Conservation (phyloP, 345 rosid genomes). For the Aegle marmelos region DNA sequence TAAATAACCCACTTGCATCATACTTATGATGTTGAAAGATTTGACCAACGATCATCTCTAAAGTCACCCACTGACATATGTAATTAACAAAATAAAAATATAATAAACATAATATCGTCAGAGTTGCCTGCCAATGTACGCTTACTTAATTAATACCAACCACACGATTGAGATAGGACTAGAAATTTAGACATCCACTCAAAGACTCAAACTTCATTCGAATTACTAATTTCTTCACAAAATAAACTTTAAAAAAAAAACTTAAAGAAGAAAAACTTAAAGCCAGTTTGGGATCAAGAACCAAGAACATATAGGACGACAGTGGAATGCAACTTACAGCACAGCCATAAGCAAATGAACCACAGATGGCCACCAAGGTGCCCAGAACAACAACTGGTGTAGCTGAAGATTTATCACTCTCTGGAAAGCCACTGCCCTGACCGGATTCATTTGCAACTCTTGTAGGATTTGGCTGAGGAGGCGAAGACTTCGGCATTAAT, state of each 20-base stretch:
- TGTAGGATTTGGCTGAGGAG: neutral
- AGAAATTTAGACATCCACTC: neutral
- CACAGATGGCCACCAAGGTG: slow-evolving; percentile 43
- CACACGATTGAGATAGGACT: neutral
- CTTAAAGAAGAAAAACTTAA: neutral
- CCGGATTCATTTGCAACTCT: neutral
- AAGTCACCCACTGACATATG: no score
- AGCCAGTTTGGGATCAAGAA: neutral
- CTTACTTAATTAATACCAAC: neutral
- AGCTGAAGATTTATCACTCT: slow-evolving; percentile 4
- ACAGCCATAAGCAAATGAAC: slow-evolving; percentile 40
- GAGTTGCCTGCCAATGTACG: neutral
- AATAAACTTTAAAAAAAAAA: neutral
- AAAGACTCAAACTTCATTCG: no score
- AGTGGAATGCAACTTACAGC: slow-evolving; percentile 29
- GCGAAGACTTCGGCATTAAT: slow-evolving; percentile 11
- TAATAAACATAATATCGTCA: no score
- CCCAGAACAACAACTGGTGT: slow-evolving; percentile 28
- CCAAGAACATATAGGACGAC: no score
- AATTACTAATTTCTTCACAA: neutral
- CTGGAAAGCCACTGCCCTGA: neutral
- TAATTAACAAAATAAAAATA: no score
- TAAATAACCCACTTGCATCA: no score
- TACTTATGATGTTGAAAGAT: no score
- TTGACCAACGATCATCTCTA: no score